Evolutionary conservation across 495 filamentous ascomycete genomes (phyloP), one percentile per base, ranked within the genome.

Genomic region (Tuber aestivum): DNA sequence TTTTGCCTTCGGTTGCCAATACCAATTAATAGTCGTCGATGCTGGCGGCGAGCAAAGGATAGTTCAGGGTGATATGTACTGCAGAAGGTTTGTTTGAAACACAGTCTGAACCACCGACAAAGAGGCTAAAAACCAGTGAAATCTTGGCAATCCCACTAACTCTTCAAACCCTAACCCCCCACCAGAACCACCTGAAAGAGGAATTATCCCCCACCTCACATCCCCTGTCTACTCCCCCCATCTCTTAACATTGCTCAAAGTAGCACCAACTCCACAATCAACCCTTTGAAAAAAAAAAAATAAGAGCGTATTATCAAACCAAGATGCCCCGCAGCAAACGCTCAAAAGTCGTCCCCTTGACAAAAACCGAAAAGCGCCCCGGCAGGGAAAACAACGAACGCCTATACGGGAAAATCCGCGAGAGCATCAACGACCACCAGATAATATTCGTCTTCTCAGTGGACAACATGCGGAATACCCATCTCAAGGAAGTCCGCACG

Each of bases 401-500:
- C 75, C 91, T 97, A 44, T 97, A 95, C 86, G 87, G 89, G 84
- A 93, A 93, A 82, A 91, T 99, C 75, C 93, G 91, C 81, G 93
- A 94, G 86, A 91, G 89, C 83, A 87, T 97, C 76, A 92, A 94
- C 80, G 85, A 91, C 81, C 96, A 95, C 88, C 90, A 94, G 82
- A 90, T 94, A 85, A 91, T 94, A 85, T 95, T 95, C 86, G 92
- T 97, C 84, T 97, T 98, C 85, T 88, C 88, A 76, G 91, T 98
- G 75, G 92, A 97, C 83, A 98, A 99, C 87, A 99, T 99, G 95
- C 93, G 95, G 79, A 99, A 99, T 85, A 97, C 92, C 65, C 94
- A 97, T 84, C 86, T 99, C 83, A 98, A 98, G 86, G 90, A 93
- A 82, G 93, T 98, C 77, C 89, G 95, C 75, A 87, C 89, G 65